phyloP scores from a whole-genome alignment of 78 protist genomes.

The Dictyostelium capitatum region DNA sequence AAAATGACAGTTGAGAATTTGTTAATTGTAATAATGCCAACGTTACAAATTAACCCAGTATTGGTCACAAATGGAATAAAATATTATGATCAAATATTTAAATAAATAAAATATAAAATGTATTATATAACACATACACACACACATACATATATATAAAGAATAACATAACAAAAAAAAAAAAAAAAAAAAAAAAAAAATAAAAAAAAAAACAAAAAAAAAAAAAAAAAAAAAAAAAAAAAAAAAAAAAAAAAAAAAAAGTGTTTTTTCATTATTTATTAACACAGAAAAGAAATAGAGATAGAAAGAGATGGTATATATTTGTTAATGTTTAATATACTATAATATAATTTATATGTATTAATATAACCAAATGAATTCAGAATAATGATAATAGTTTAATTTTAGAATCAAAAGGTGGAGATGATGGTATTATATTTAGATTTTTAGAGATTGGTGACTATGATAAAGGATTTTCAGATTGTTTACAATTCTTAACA shows the following conservation, averaged over 20 bases:
- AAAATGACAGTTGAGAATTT: conserved; percentile 74
- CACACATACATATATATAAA: too few relatives aligned
- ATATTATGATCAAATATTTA: conserved; percentile 89
- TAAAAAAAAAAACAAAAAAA: neutral
- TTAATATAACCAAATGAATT: neutral
- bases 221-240: neutral
- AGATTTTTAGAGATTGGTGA: conserved; percentile 50
- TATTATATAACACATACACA: too few relatives aligned
- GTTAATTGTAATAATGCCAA: conserved; percentile 61
- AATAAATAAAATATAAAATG: neutral
- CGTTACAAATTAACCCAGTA: conserved; percentile 46
- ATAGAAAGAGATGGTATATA: neutral
- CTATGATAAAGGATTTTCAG: conserved; percentile 56
- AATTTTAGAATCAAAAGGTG: conserved; percentile 7
- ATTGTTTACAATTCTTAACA: conserved; percentile 49
- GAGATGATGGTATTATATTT: conserved; percentile 4
- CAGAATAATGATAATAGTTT: neutral
- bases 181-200: neutral
- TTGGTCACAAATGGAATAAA: conserved; percentile 56
- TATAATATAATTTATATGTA: too few relatives aligned
- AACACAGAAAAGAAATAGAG: neutral
- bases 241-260: neutral
- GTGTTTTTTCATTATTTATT: neutral
- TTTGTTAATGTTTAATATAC: neutral
- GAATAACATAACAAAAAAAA: neutral